Conservation (phyloP, 345 rosid species). For the Populus alba region DNA sequence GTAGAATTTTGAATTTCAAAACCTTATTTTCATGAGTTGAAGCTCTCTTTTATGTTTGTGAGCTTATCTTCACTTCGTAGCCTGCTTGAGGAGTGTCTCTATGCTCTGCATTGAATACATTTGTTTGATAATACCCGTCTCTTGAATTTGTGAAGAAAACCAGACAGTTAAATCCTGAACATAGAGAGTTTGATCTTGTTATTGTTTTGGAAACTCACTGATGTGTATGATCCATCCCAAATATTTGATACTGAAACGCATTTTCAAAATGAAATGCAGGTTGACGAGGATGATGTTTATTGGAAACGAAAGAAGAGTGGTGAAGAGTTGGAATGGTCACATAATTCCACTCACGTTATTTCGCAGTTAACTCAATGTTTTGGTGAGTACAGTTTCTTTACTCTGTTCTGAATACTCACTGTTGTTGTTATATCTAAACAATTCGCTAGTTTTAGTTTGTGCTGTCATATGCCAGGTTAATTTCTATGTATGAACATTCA, state of each 20-base stretch:
- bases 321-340: conserved; percentile 75
- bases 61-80: neutral
- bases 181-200: neutral
- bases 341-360: conserved; percentile 54
- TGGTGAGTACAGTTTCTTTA: conserved; percentile 6
- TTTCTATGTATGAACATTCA: neutral
- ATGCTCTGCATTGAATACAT: neutral
- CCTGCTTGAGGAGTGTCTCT: neutral
- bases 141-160: neutral
- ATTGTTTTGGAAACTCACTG: conserved; percentile 3
- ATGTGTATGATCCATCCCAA: conserved; percentile 5
- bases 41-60: neutral
- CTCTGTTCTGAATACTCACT: neutral
- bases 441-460: neutral
- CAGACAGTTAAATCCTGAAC: neutral
- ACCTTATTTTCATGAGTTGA: neutral
- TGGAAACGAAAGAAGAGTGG: conserved; percentile 65
- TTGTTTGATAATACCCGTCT: neutral
- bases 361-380: conserved; percentile 64
- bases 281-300: conserved; percentile 84
- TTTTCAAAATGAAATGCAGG: conserved; percentile 46
- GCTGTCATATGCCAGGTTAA: neutral
- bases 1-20: neutral
- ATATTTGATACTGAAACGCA: conserved; percentile 13
- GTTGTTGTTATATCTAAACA: neutral